Evolutionary conservation across 78 protist genomes (phyloP).

Genomic region (Speleostelium caveatum): DNA sequence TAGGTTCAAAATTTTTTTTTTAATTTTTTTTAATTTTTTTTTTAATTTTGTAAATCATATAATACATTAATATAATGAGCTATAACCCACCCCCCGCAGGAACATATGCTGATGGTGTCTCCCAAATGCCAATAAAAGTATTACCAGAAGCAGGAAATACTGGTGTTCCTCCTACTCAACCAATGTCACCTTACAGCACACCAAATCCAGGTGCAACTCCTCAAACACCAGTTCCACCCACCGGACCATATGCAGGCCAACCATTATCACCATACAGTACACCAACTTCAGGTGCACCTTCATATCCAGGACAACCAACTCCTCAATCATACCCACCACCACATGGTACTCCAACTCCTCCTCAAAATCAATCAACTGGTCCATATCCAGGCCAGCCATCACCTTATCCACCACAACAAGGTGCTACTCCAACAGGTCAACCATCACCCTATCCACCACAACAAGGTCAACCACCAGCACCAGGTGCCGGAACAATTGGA

Average conservation of each 20-base stretch:
- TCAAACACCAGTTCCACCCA: background rate
- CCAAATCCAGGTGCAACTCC: background rate
- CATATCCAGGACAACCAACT: background rate
- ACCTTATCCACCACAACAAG: background rate
- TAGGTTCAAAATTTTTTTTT: too few relatives aligned
- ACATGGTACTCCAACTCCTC: background rate
- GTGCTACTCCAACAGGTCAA: background rate
- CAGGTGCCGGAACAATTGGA: background rate
- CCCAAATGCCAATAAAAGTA: conserved; percentile 36
- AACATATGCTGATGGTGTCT: conserved; percentile 28
- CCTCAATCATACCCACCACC: background rate
- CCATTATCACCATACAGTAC: background rate
- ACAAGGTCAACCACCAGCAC: conserved; percentile 1
- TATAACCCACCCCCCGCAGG: conserved; percentile 55
- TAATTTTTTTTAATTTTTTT: too few relatives aligned
- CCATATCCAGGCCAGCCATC: background rate
- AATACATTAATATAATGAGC: background rate
- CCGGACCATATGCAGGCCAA: background rate
- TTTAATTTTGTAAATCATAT: background rate
- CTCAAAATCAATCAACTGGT: background rate
- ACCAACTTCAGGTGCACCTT: background rate
- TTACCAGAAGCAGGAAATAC: conserved; percentile 32
- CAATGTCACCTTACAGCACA: background rate
- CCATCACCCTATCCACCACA: background rate
- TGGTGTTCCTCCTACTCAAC: background rate